Evolutionary conservation across 441 rosid species (phyloP).

Genomic region (Erodium moschatum): DNA sequence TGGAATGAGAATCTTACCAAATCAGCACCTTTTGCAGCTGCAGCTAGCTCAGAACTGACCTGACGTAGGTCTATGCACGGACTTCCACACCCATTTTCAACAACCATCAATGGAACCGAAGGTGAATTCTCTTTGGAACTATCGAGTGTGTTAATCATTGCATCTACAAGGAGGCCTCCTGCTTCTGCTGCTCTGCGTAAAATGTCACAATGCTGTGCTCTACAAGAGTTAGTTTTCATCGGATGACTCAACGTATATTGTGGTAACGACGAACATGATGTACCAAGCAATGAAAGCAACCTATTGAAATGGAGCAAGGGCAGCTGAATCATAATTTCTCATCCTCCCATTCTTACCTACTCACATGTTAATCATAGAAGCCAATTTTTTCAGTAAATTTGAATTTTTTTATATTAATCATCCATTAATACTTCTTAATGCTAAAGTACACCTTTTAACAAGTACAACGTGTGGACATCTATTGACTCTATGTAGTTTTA

Average conservation of each 20-base stretch:
- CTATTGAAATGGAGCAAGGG: not conserved
- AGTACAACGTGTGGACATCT: not conserved
- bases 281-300: not conserved
- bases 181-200: conserved; percentile 93
- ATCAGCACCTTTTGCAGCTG: conserved; percentile 86
- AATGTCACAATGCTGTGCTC: conserved; percentile 77
- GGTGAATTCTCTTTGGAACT: conserved; percentile 50
- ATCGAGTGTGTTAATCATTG: conserved; percentile 58
- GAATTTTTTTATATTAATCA: not conserved
- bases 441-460: not conserved
- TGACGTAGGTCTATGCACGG: conserved; percentile 95
- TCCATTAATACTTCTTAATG: not conserved
- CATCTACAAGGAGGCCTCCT: conserved; percentile 91
- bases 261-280: not conserved
- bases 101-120: conserved; percentile 88
- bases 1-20: conserved; percentile 45
- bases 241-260: not conserved
- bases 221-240: conserved; percentile 21
- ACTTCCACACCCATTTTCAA: conserved; percentile 98
- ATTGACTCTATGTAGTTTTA: not conserved
- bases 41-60: conserved; percentile 98
- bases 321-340: not conserved
- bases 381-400: not conserved
- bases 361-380: not conserved
- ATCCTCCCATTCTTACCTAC: not conserved